Conservation (phyloP, 768 basidiomycete genomes). For the Porpolomopsis calyptriformis region DNA sequence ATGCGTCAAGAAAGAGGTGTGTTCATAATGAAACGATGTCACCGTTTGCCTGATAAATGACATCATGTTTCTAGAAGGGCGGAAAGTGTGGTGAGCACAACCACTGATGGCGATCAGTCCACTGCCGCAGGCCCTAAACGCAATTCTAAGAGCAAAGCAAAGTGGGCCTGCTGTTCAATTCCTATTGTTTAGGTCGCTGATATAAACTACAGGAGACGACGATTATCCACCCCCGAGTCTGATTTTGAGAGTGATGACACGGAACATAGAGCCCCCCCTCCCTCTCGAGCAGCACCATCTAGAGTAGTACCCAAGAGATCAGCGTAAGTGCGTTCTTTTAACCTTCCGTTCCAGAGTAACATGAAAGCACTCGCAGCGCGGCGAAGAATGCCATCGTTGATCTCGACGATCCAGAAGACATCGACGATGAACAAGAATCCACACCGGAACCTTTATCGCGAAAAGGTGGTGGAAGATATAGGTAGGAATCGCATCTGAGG, state of each 20-base stretch:
- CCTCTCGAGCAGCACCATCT: constrained; percentile 29
- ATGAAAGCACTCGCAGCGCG: constrained; percentile 20
- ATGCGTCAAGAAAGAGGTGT: constrained; percentile 34
- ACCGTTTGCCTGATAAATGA: background rate
- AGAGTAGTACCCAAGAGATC: constrained; percentile 46
- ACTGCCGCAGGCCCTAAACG: constrained; percentile 26
- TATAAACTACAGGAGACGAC: constrained; percentile 33
- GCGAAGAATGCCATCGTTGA: constrained; percentile 28
- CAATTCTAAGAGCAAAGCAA: constrained; percentile 26
- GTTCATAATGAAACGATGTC: background rate
- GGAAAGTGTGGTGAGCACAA: constrained; percentile 40
- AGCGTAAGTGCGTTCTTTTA: constrained; percentile 35
- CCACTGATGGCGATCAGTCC: constrained; percentile 27
- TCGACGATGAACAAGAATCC: constrained; percentile 20
- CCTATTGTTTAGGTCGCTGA: background rate
- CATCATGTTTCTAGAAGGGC: constrained; percentile 37
- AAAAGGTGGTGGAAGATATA: constrained; percentile 2
- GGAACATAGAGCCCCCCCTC: constrained; percentile 24
- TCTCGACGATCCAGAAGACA: constrained; percentile 28
- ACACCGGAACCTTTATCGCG: constrained; percentile 5
- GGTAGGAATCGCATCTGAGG: background rate
- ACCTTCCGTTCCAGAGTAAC: background rate
- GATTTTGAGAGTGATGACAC: constrained; percentile 26
- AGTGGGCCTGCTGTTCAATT: constrained; percentile 23
- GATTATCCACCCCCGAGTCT: constrained; percentile 39